These are phyloP conservation scores for Porogramme epimiltina DNA, from an alignment of 1,284 basidiomycete species.

Conservation along the genomic window DNA sequence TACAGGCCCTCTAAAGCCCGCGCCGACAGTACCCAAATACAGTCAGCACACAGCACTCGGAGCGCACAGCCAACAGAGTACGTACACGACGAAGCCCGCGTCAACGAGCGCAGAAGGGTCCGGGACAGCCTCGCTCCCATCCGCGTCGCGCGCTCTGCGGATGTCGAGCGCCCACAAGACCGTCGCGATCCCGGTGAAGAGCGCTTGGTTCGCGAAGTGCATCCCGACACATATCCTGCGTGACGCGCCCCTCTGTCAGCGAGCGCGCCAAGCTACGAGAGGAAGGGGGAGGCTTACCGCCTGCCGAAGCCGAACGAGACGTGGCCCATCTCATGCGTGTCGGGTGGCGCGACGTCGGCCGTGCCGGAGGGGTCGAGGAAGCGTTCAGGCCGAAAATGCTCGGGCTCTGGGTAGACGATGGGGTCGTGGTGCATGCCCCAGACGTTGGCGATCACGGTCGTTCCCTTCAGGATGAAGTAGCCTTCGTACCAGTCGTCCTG, in stretches of 20 bases:
- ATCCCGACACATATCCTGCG: constrained; percentile 1
- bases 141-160: neutral
- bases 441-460: constrained; percentile 21
- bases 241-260: neutral
- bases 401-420: constrained; percentile 16
- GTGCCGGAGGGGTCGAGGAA: constrained; percentile 16
- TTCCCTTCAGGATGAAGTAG: constrained; percentile 22
- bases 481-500: constrained; percentile 24
- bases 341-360: constrained; percentile 2
- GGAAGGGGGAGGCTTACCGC: constrained; percentile 10
- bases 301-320: constrained; percentile 23
- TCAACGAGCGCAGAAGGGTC: neutral
- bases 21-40: neutral
- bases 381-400: constrained; percentile 20
- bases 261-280: too few relatives aligned
- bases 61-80: neutral
- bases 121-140: neutral
- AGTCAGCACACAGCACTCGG: neutral
- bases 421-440: constrained; percentile 22
- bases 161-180: constrained; percentile 2
- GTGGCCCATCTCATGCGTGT: constrained; percentile 4
- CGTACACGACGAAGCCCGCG: constrained; percentile 1
- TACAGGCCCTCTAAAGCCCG: constrained; percentile 1
- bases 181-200: constrained; percentile 1
- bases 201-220: constrained; percentile 1